Evolutionary conservation across 2,329 filamentous ascomycete species (phyloP), one percentile per base, ranked within the genome.

Genomic region (Botrytis pseudocinerea): DNA sequence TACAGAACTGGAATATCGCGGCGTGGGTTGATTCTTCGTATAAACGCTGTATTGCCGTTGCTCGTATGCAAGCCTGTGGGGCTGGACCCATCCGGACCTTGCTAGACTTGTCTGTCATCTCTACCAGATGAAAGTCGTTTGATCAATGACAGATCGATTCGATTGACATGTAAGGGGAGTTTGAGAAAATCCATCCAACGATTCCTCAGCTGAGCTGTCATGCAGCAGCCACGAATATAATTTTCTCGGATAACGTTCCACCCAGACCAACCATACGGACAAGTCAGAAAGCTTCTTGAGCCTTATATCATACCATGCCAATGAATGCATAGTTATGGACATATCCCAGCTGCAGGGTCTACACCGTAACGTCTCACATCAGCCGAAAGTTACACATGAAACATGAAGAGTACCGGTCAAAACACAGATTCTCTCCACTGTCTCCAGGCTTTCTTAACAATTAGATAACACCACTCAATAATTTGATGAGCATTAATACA

Each of bases 131-230:
- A 22, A 38, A 48, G 10, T 32, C 12, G 12, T 25, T 51, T n/a
- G 20, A 38, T 65, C 62, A 25, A 35, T 25, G 28, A 5, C 20
- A 48, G 22, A 25, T 25, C n/a, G 42, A 64, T n/a, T 64, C n/a
- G 42, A 48, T 18, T 64, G 28, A 25, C 20, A 44, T 57, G n/a
- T 18, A 22, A 28, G 9, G 9, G 42, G 18, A 48, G 4, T 1
- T 32, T 44, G 44, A 5, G n/a, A 28, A 44, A 46, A 25, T 20
- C 18, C 61, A 32, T 35, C 14, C 62, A 35, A 35, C 42, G 16
- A 38, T 65, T 48, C 44, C 35, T 38, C 7, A 38, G 65, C 65
- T 68, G 65, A 69, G 65, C 38, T 69, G 65, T 69, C 65, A 57
- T 69, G 65, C 48, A 44, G 54, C n/a, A 57, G 38, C 65, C 20